A percentile compares a stretch with the other conserved stretches of the same genome.
Conservation (phyloP, 2,329 filamentous ascomycete species). For the Colletotrichum limetticola region DNA sequence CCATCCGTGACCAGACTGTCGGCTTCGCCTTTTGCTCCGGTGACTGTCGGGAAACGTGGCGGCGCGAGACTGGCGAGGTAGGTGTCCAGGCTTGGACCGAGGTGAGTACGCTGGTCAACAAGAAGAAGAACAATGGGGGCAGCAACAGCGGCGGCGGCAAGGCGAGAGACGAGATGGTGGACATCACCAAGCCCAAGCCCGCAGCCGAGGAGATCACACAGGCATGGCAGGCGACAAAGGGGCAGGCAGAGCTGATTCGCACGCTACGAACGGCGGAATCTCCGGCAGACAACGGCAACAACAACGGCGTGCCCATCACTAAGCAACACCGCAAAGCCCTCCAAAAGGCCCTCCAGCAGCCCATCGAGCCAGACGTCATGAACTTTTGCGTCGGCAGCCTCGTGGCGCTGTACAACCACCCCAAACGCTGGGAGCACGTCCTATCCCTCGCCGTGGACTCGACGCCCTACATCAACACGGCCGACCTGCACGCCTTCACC, state of each 20-base stretch:
- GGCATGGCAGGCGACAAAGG: constrained; percentile 6
- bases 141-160: background rate
- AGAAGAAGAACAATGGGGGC: background rate
- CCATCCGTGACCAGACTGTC: constrained; percentile 15
- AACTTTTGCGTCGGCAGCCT: constrained; percentile 26
- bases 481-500: constrained; percentile 17
- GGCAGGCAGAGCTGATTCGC: constrained; percentile 22
- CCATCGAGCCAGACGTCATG: constrained; percentile 18
- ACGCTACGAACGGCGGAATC: constrained; percentile 8
- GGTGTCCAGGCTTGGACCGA: constrained; percentile 27
- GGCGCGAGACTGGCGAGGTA: constrained; percentile 13
- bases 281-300: background rate
- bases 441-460: constrained; percentile 23
- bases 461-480: constrained; percentile 21
- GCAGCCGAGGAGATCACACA: constrained; percentile 1
- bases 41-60: constrained; percentile 7
- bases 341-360: constrained; percentile 22
- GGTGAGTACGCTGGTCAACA: constrained; percentile 25
- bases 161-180: constrained; percentile 18
- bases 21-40: constrained; percentile 28
- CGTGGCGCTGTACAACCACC: constrained; percentile 7
- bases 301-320: background rate
- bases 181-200: background rate
- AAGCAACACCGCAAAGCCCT: constrained; percentile 24
- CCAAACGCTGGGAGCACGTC: constrained; percentile 11